A percentile compares a stretch with the other conserved stretches of the same genome.
Conservation (phyloP, 2,329 filamentous ascomycete genomes). For the Aureobasidium sp. region DNA sequence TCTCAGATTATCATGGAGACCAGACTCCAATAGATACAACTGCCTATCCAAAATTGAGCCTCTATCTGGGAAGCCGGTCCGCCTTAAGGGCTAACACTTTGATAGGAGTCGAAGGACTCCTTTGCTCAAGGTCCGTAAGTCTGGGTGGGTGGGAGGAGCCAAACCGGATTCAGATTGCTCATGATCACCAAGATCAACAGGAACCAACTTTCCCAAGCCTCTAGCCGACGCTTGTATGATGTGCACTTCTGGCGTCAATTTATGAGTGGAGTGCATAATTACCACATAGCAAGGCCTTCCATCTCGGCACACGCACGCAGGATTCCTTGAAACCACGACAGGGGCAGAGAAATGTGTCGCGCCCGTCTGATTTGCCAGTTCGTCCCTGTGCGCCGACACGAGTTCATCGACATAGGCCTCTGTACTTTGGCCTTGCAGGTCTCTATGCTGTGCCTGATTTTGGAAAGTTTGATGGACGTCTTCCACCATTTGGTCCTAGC, state of each 20-base stretch:
- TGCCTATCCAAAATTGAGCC: not conserved
- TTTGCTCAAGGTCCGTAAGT: not conserved
- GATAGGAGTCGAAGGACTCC: not conserved
- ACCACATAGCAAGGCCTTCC: conserved; percentile 2
- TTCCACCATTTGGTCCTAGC: not conserved
- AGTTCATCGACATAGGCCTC: not conserved
- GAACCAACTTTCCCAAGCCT: not conserved
- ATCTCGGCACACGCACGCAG: not conserved
- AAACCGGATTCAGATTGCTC: conserved; percentile 9
- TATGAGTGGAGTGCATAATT: conserved; percentile 5
- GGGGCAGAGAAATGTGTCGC: conserved; percentile 9
- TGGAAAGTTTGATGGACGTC: not conserved
- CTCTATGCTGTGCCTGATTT: not conserved
- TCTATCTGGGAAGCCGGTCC: not conserved
- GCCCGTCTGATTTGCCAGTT: not conserved
- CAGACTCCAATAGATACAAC: conserved; percentile 15
- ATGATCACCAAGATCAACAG: conserved; percentile 10
- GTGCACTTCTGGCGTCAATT: conserved; percentile 5
- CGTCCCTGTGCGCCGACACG: not conserved
- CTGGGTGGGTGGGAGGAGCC: not conserved
- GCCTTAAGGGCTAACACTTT: not conserved
- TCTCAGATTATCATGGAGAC: conserved; percentile 8
- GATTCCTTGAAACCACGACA: conserved; percentile 8
- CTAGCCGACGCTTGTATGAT: conserved; percentile 10
- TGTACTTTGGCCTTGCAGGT: not conserved